Evolutionary conservation across 768 basidiomycete species (phyloP), one percentile per base, ranked within the genome.

Genomic region (Calocera cornea): DNA sequence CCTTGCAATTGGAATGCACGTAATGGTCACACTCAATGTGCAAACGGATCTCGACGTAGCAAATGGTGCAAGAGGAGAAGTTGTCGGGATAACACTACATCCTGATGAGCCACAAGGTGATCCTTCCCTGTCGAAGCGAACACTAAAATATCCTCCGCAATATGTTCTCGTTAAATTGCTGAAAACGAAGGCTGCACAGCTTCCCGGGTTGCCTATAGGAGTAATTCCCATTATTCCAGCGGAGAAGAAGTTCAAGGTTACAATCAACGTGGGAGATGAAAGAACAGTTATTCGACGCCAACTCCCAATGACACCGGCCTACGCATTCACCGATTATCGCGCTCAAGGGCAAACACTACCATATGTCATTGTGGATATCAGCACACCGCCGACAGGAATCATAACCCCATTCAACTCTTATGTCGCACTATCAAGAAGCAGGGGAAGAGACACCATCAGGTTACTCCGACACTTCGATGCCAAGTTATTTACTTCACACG

Each of bases 11-110:
- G 79, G 79, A 0, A 78, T 78, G 77, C 69, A 75, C 49, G 78
- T 74, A 0, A 80, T 82, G 78, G 75, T 79, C 0, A 69, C 73
- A 1, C 14, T 70, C 1, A 81, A 81, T 54, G 68, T 80, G 0
- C 72, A 74, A 2, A 79, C 79, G 2, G 77, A 80, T n/a, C 69
- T 72, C 1, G 77, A 80, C 64, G 64, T 81, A 1, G 77, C 79
- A 0, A 82, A 82, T 49, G 78, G 81, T 0, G 74, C 78, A 0
- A 47, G 76, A 27, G 80, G 80, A 0, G 69, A 33, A 1, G 73
- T 82, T 0, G 68, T 69, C 0, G 74, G 74, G 24, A 75, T 81
- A 14, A 60, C 77, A 0, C 71, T 80, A 0, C 73, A 80, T 70
- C 69, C 72, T 0, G 40, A 74, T 24, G 79, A 81, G 66, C 50